A percentile compares a stretch with the other conserved stretches of the same genome.
Conservation (phyloP, 805 yeast species). For the Henningerozyma blattae region DNA sequence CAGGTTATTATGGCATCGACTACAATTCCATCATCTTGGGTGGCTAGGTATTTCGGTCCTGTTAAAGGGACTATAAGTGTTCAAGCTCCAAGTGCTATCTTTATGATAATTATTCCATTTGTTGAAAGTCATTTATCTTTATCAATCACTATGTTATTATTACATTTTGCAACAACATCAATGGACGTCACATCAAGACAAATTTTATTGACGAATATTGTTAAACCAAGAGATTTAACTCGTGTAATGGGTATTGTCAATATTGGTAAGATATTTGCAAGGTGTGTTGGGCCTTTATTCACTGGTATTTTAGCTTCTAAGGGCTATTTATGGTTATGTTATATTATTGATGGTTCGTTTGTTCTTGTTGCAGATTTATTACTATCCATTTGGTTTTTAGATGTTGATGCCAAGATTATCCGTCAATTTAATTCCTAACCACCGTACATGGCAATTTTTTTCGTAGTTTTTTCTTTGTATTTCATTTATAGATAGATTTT, state of each 20-base stretch:
- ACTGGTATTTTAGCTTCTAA: constrained; percentile 62
- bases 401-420: constrained; percentile 21
- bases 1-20: constrained; percentile 54
- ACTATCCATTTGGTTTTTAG: constrained; percentile 22
- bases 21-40: constrained; percentile 62
- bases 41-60: constrained; percentile 64
- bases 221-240: constrained; percentile 53
- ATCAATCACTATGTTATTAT: constrained; percentile 40
- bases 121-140: constrained; percentile 24
- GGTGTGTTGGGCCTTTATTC: constrained; percentile 69
- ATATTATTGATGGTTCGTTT: constrained; percentile 38
- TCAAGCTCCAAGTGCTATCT: constrained; percentile 67
- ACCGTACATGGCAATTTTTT: no score
- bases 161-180: constrained; percentile 52
- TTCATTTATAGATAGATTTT: not conserved
- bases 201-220: constrained; percentile 57
- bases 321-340: constrained; percentile 37
- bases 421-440: constrained; percentile 10
- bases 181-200: constrained; percentile 94
- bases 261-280: constrained; percentile 73
- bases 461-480: no score
- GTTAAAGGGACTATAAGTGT: constrained; percentile 61
- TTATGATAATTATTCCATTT: constrained; percentile 43
- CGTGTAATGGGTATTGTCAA: constrained; percentile 78
- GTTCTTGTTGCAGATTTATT: constrained; percentile 29